Evolutionary conservation across 192 early-diverging fungal species (phyloP), one percentile per base, ranked within the genome.

Genomic region (Lunasporangiospora selenospora): DNA sequence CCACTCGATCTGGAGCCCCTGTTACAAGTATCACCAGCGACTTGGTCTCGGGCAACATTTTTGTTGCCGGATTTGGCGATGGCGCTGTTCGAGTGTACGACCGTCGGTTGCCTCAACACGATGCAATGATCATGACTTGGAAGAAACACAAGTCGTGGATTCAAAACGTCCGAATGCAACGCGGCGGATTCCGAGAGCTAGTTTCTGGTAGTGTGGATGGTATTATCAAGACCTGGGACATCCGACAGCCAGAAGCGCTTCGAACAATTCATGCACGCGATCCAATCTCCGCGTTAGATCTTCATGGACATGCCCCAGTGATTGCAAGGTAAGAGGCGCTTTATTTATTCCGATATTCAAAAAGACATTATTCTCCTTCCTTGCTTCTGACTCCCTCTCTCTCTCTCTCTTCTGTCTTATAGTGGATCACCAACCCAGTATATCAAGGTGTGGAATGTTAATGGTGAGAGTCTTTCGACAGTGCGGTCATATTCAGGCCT

Each of bases 41-140:
- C 48, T 77, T 79, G 53, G 64, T 73, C 3, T 81, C 67, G 3
- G 89, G 89, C 7, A 84, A 86, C 52, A 63, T 89, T 38, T 67
- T 94, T 37, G 70, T 92, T 12, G 88, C 83, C 38, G 91, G 91
- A 18, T 92, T 85, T 79, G 86, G 78, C 7, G 90, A 94, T 76
- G 91, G 91, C 4, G 57, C 75, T 2, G 75, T 93, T n/a, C 76
- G 85, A 44, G 65, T 90, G 18, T 93, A 87, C 77, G 91, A 94
- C 66, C 76, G 83, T 34, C 60, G 91, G 43, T 44, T 85, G 29
- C 75, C 77, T 2, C 58, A 81, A 8, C 61, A 77, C 29, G 77
- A 87, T 52, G 85, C 86, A 29, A 67, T 89, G 58, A 76, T 88
- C 40, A 58, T 76, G 53, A 56, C 63, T 8, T 85, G 85, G 80